Conservation (phyloP, 2,329 filamentous ascomycete species). For the Reticulascus tulasneorum region DNA sequence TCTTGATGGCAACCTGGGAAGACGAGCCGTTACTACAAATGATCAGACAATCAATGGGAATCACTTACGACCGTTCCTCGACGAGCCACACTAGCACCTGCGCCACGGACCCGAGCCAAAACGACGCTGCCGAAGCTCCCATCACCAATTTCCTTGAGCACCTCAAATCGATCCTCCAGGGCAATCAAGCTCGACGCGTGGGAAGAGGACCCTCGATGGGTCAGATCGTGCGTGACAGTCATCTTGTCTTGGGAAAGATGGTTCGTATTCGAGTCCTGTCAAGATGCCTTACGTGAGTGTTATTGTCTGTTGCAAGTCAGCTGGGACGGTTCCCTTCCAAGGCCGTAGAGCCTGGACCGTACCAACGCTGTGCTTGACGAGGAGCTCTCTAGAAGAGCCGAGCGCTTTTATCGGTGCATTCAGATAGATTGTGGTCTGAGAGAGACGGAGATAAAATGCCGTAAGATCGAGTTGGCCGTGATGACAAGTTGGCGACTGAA, state of each 20-base stretch:
- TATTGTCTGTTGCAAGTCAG: constrained; percentile 12
- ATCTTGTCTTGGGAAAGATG: constrained; percentile 44
- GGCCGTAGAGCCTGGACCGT: constrained; percentile 17
- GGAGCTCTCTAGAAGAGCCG: constrained; percentile 36
- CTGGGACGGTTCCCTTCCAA: constrained; percentile 14
- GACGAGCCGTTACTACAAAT: constrained; percentile 2
- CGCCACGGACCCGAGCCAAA: constrained; percentile 84
- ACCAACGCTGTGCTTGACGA: constrained; percentile 19
- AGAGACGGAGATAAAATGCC: no score
- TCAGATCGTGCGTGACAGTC: constrained; percentile 72
- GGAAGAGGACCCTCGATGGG: constrained; percentile 62
- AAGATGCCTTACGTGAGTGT: constrained; percentile 13
- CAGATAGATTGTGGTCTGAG: constrained; percentile 17
- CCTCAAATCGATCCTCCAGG: constrained; percentile 92
- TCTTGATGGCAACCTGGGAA: constrained; percentile 90
- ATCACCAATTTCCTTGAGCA: constrained; percentile 97
- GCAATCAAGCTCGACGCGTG: constrained; percentile 50
- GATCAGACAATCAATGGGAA: constrained; percentile 1
- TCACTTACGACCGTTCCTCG: constrained; percentile 83
- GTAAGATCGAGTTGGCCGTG: no score
- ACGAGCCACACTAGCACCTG: constrained; percentile 82
- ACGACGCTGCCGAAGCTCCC: constrained; percentile 97
- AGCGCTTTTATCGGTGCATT: constrained; percentile 29
- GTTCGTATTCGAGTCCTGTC: constrained; percentile 16
- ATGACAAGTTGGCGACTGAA: no score